These are phyloP conservation scores for Penicillium argentinense DNA, from an alignment of 495 filamentous ascomycete genomes.

Conservation along the genomic window DNA sequence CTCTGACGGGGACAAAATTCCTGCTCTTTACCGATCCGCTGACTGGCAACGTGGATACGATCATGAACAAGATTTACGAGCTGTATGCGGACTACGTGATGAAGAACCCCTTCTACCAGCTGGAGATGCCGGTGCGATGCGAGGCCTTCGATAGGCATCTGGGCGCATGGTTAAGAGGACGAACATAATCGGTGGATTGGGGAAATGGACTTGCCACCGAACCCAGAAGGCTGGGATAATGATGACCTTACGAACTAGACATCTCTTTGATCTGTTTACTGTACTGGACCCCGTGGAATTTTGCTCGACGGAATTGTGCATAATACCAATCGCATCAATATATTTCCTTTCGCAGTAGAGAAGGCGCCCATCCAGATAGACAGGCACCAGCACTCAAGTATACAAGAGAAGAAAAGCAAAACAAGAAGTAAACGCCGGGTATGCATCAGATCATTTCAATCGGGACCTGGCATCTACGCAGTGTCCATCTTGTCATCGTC, in stretches of 20 bases:
- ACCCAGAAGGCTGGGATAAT: conserved; percentile 15
- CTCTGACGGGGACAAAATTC: conserved; percentile 92
- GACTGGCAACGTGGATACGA: conserved; percentile 80
- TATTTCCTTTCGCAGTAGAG: conserved; percentile 11
- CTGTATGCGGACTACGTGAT: conserved; percentile 96
- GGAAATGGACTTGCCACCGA: not conserved
- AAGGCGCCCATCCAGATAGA: conserved; percentile 9
- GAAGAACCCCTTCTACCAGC: conserved; percentile 98
- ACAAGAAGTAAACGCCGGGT: conserved; percentile 42
- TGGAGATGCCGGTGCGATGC: conserved; percentile 95
- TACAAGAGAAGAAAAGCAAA: conserved; percentile 24
- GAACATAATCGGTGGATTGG: conserved; percentile 22
- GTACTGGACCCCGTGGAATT: not conserved
- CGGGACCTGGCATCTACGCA: conserved; percentile 28
- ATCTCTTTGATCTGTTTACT: conserved; percentile 11
- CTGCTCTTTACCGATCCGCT: conserved; percentile 91
- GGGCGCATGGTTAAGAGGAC: conserved; percentile 45
- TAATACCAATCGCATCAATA: conserved; percentile 27
- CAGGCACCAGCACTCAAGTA: conserved; percentile 22
- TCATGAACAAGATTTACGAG: conserved; percentile 85
- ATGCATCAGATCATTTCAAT: conserved; percentile 41
- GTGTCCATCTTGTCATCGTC: conserved; percentile 81
- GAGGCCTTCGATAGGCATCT: conserved; percentile 91
- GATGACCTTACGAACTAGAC: conserved; percentile 32
- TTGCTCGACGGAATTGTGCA: conserved; percentile 14